A percentile compares a stretch with the other conserved stretches of the same genome.
These are phyloP conservation scores for Fusarium chlamydosporum DNA, from an alignment of 2,329 filamentous ascomycete species.

Conservation along the genomic window DNA sequence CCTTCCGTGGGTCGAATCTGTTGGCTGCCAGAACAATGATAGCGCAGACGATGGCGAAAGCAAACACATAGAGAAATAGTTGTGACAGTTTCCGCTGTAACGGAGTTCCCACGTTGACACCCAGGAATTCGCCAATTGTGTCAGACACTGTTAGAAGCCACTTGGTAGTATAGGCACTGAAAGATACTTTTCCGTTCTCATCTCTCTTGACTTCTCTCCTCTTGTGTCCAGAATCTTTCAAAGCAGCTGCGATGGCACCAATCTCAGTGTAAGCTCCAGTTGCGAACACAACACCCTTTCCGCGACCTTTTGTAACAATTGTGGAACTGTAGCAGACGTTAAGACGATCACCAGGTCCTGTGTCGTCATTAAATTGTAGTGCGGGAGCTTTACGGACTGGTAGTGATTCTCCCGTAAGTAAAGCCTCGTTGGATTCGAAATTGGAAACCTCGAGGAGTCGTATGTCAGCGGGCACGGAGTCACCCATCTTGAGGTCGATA, in stretches of 20 bases:
- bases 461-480: slow-evolving; percentile 73
- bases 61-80: slow-evolving; percentile 71
- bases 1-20: slow-evolving; percentile 52
- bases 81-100: slow-evolving; percentile 77
- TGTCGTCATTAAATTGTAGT: slow-evolving; percentile 59
- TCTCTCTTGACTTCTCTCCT: slow-evolving; percentile 57
- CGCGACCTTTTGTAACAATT: slow-evolving; percentile 72
- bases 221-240: slow-evolving; percentile 56
- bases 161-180: slow-evolving; percentile 52
- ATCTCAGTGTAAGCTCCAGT: slow-evolving; percentile 75
- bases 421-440: slow-evolving; percentile 37
- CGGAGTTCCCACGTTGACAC: slow-evolving; percentile 71
- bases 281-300: slow-evolving; percentile 71
- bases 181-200: slow-evolving; percentile 58
- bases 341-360: slow-evolving; percentile 67
- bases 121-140: slow-evolving; percentile 59
- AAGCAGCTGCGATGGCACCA: slow-evolving; percentile 69
- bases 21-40: slow-evolving; percentile 43
- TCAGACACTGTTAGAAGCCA: slow-evolving; percentile 53
- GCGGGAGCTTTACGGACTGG: slow-evolving; percentile 69
- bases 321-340: slow-evolving; percentile 76
- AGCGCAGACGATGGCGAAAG: slow-evolving; percentile 42
- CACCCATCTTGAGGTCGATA: slow-evolving; percentile 67
- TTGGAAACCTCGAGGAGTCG: slow-evolving; percentile 51
- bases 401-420: slow-evolving; percentile 58